A percentile compares a stretch with the other conserved stretches of the same genome.
Evolutionary conservation across 2,329 filamentous ascomycete species (phyloP).

Genomic region (Fusarium dlaminii): DNA sequence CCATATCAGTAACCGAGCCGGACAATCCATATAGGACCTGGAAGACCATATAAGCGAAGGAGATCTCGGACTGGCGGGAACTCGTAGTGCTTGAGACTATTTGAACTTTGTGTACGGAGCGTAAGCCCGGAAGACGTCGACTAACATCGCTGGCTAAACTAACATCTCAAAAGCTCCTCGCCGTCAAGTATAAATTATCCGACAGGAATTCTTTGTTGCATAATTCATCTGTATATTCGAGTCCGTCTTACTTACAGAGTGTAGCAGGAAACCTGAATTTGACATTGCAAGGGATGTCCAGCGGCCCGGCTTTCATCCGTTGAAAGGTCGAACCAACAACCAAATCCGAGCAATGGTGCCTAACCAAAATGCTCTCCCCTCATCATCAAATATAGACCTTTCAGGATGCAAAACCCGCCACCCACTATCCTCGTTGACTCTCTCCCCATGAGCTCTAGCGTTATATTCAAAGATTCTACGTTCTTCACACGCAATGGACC

Average conservation of each 20-base stretch:
- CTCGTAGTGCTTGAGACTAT: too few relatives aligned
- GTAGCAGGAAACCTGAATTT: accelerated
- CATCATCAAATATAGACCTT: neutral
- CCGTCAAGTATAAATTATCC: accelerated
- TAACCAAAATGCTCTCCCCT: neutral
- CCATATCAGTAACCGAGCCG: accelerated
- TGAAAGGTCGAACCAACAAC: neutral
- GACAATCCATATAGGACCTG: neutral
- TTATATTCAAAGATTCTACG: neutral
- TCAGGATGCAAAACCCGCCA: neutral
- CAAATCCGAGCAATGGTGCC: neutral
- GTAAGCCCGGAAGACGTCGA: accelerated
- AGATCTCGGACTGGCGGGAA: accelerated
- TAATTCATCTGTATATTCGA: neutral
- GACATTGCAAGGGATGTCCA: neutral
- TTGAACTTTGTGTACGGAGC: accelerated
- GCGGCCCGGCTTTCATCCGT: neutral
- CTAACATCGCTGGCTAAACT: accelerated
- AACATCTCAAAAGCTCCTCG: neutral
- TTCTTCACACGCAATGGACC: neutral
- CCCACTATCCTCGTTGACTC: neutral
- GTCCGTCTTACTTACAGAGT: accelerated
- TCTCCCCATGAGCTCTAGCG: neutral
- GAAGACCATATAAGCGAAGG: accelerated
- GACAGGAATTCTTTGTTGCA: neutral